Base-by-base conservation (phyloP, 208 protist genomes). In the Eutreptiella sp. region DNA sequence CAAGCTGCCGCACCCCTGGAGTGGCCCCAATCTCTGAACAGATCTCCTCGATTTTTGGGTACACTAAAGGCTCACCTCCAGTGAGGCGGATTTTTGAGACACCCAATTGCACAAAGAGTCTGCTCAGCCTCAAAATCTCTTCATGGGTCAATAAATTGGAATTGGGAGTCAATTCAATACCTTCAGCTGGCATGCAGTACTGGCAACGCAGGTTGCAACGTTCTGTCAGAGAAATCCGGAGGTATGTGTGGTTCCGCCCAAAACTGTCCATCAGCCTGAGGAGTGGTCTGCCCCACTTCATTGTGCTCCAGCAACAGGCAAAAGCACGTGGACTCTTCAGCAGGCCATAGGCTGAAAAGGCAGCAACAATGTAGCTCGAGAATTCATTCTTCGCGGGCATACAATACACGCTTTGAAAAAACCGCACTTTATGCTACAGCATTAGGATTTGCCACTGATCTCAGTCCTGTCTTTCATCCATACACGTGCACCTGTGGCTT, bases 151-250 rank as follows among this genome's bases (percentile, higher is more conserved):
- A 32, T 9, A 84, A 55, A 4, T 76, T 55, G 21, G 58, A 53
- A 14, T 39, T 38, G n/a, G 70, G 62, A 11, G 46, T 59, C 47
- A 64, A 27, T 43, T 72, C 43, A 5, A 79, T 47, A 38, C 79
- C 79, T 35, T 84, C 68, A 32, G 70, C 76, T 14, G 79, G 79
- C 74, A 84, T 84, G 74, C 77, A 84, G 52, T 84, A 83, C 74
- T 55, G 27, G 61, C 73, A 83, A 9, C 72, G 45, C 2, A 80
- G 70, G 52, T 81, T 80, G 38, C 67, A 85, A 34, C 50, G 38
- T 38, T 85, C 79, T 0, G 75, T 82, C 4, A 85, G 46, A 5
- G 68, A 77, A 33, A 85, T 85, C 23, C 79, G 71, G 43, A 85
- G 41, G 39, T 85, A 85, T 9, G 60, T 76, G 59, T 85, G 79